Percentiles rank a stretch among this genome's conserved stretches.
phyloP scores from a whole-genome alignment of 768 basidiomycete species.

The Epithele typhae region DNA sequence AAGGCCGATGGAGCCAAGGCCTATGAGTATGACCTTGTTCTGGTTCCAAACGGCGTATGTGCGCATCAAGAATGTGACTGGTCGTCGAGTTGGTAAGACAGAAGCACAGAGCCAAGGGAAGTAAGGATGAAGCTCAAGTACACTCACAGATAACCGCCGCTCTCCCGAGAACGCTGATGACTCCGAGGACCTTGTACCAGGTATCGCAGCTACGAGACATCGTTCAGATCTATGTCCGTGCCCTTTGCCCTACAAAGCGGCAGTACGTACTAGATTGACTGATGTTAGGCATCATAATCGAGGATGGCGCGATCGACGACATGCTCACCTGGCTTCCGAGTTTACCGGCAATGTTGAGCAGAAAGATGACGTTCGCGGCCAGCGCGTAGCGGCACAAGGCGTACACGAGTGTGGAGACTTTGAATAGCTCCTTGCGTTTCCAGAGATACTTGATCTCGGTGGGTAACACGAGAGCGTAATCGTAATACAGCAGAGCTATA shows the following conservation, averaged over 20 bases:
- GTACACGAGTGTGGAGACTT: conserved; percentile 29
- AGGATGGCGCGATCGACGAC: too few species aligned
- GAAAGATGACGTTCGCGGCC: conserved; percentile 29
- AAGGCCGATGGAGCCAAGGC: conserved; percentile 14
- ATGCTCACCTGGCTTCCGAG: conserved; percentile 14
- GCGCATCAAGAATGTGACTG: conserved; percentile 1
- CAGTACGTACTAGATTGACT: too few species aligned
- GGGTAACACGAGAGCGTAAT: conserved; percentile 29
- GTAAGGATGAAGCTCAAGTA: neutral
- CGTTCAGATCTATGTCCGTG: too few species aligned
- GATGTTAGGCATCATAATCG: too few species aligned
- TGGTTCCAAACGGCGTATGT: conserved; percentile 4
- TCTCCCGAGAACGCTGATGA: conserved; percentile 28
- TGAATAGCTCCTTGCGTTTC: conserved; percentile 17
- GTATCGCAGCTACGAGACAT: conserved; percentile 26
- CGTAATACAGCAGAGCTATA: conserved; percentile 26
- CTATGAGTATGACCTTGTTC: conserved; percentile 17
- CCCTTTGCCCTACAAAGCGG: too few species aligned
- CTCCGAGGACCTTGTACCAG: conserved; percentile 26
- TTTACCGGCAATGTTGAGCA: conserved; percentile 19
- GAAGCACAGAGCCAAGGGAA: too few species aligned
- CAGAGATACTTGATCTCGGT: conserved; percentile 32
- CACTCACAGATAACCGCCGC: conserved; percentile 25
- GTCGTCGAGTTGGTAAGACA: too few species aligned
- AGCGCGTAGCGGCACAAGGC: conserved; percentile 32